Base-by-base conservation (phyloP, 495 filamentous ascomycete species). In the Hyaloscypha finlandica region DNA sequence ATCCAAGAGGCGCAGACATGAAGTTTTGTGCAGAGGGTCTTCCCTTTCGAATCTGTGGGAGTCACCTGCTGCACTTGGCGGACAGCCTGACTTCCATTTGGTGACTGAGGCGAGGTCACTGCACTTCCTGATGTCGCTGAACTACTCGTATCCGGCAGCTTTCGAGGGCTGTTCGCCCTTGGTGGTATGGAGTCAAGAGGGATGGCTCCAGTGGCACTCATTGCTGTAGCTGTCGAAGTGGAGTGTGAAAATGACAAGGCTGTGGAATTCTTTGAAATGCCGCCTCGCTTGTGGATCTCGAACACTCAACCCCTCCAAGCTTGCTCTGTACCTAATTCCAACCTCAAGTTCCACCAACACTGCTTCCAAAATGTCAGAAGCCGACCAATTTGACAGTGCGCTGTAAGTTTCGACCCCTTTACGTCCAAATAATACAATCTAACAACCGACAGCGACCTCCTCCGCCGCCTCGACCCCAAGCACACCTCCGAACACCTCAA, bases 381-480 rank as follows among this genome's bases (percentile, higher is more conserved):
- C 51, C 74, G 87, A 88, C 75, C 87, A 88, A 2, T 91, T 93
- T 65, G 88, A 94, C 76, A 93, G 88, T 71, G 91, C 92, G 45
- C 91, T 94, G 91, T 93, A 86, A 79, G 87, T 63, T 51, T 73
- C 42, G 35, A 62, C 52, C 37, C 59, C 55, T 56, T 35, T 59
- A 32, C 31, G 20, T 33, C 22, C 66, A 37, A 6, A 25, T 31
- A 51, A 37, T 31, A 16, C 64, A 51, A 6, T 56, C 71, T 67
- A 62, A 65, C 35, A 62, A 22, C 54, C 68, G 48, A 31, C 74
- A 99, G 95, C 74, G 95, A 99, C 83, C 93, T 99, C 71, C 95
- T 99, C 80, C 95, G 96, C 70, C 95, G 96, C 52, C 90, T 99
- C 65, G 93, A 96, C 80, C 95, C 95, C 8, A 94, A 93, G 76